Evolutionary conservation across 306 rosid genomes (phyloP), one percentile per base, ranked within the genome.

Genomic region (Acacia acuminata): DNA sequence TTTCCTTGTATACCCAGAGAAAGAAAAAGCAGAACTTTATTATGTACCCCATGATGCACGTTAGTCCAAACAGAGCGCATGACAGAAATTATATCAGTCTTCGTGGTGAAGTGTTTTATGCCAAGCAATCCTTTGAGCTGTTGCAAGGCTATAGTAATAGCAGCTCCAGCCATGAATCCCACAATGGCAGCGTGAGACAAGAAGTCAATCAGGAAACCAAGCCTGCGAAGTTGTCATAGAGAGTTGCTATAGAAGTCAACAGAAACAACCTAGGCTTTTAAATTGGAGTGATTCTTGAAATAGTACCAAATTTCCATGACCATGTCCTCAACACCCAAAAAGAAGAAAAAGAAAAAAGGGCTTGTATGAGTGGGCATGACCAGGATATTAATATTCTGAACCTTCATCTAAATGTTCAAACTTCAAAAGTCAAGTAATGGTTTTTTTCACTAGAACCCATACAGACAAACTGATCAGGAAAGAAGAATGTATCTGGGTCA

Each of bases 141-240:
- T 44, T 95, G 99, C 71, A 95, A 85, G 84, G 90, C 81, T 79
- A 95, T 95, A 42, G 97, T 95, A 70, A 95, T 61, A 44, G 99
- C 94, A 32, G 99, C 96, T 77, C 99, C 99, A 11, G 75, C 94
- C 98, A 95, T 93, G 90, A 95, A 95, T 22, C 99, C 98, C 73
- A 93, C 92, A 65, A 95, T 92, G 44, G 97, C 95, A 78, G 98
- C 99, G 44, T 92, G 96, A 67, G 98, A 95, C 5, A 95, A 86
- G 80, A 92, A 95, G 76, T 95, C 99, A 69, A 92, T 89, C 85
- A 95, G 75, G 90, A 95, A 93, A 72, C 99, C 99, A 53, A 95
- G 88, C 84, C 98, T 94, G 89, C 13, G 27, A 86, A 30, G 71
- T 40, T 36, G 10, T 34, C 25, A 19, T 38, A 67, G 51, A 17